Evolutionary conservation across 1,284 basidiomycete species (phyloP).

Genomic region (Ustilago nuda): DNA sequence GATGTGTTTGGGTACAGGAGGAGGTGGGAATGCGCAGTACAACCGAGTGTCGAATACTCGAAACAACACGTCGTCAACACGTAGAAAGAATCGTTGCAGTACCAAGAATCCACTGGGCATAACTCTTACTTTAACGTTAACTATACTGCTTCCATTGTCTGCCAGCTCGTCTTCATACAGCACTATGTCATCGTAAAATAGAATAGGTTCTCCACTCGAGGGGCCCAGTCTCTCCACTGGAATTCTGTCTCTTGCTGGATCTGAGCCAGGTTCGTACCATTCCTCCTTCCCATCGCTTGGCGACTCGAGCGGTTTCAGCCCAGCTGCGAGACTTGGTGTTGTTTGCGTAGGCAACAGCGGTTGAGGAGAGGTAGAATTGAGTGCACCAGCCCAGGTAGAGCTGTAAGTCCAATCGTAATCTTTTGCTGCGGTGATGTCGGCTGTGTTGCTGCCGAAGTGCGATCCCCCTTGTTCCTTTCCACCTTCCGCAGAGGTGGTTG

Average conservation of each 20-base stretch:
- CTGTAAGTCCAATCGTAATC: slow-evolving; percentile 98
- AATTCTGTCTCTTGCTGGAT: slow-evolving; percentile 63
- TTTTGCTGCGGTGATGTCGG: slow-evolving; percentile 55
- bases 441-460: slow-evolving; percentile 46
- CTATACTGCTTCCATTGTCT: slow-evolving; percentile 66
- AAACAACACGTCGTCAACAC: slow-evolving; percentile 95
- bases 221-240: slow-evolving; percentile 64
- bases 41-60: slow-evolving; percentile 88
- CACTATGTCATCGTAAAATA: slow-evolving; percentile 68
- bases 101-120: slow-evolving; percentile 98
- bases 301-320: slow-evolving; percentile 1
- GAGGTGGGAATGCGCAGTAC: slow-evolving; percentile 80
- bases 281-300: not conserved
- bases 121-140: slow-evolving; percentile 75
- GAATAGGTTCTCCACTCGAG: slow-evolving; percentile 62
- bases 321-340: not conserved
- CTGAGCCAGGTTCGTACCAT: slow-evolving; percentile 47
- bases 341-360: slow-evolving; percentile 12
- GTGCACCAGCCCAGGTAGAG: slow-evolving; percentile 82
- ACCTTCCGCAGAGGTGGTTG: not conserved
- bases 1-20: not conserved
- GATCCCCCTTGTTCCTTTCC: slow-evolving; percentile 15
- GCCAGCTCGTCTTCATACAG: slow-evolving; percentile 68
- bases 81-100: slow-evolving; percentile 88
- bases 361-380: slow-evolving; percentile 25